phyloP scores from a whole-genome alignment of 2,329 filamentous ascomycete genomes.

The Trichoderma oligosporum region DNA sequence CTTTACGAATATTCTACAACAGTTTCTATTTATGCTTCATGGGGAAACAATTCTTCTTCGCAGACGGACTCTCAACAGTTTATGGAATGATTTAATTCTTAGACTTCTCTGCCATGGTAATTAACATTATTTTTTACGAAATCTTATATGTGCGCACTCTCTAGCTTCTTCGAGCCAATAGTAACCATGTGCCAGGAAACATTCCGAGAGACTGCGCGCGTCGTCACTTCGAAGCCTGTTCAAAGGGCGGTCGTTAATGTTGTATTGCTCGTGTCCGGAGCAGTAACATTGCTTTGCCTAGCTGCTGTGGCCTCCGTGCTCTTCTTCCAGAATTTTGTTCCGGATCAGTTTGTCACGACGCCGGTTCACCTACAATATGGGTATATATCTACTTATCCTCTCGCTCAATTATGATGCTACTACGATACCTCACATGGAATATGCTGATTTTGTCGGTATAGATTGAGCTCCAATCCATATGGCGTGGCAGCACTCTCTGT shows the following conservation, averaged over 20 bases:
- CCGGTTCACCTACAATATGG: slow-evolving; percentile 58
- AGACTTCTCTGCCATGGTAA: slow-evolving; percentile 2
- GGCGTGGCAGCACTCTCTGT: slow-evolving; percentile 45
- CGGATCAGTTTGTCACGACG: slow-evolving; percentile 49
- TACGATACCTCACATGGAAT: background rate
- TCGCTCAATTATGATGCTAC: background rate
- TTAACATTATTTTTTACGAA: background rate
- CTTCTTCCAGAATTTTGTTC: slow-evolving; percentile 56
- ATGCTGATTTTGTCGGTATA: slow-evolving; percentile 24
- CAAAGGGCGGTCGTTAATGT: slow-evolving; percentile 48
- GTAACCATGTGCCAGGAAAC: slow-evolving; percentile 30
- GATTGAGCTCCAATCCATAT: slow-evolving; percentile 50
- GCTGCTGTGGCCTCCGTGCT: slow-evolving; percentile 48
- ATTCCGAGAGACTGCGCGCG: slow-evolving; percentile 36
- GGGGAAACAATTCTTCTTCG: background rate
- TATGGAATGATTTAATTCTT: slow-evolving; percentile 1
- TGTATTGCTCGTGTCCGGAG: slow-evolving; percentile 42
- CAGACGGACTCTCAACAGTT: background rate
- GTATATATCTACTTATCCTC: too few relatives aligned
- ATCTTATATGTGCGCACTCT: background rate
- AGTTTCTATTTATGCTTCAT: background rate
- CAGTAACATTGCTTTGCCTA: slow-evolving; percentile 44
- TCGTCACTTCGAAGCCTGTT: slow-evolving; percentile 49
- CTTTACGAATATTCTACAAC: background rate
- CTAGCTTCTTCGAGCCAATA: background rate